These are phyloP conservation scores for Calocybe cyanea DNA, from an alignment of 768 basidiomycete species.

Conservation along the genomic window DNA sequence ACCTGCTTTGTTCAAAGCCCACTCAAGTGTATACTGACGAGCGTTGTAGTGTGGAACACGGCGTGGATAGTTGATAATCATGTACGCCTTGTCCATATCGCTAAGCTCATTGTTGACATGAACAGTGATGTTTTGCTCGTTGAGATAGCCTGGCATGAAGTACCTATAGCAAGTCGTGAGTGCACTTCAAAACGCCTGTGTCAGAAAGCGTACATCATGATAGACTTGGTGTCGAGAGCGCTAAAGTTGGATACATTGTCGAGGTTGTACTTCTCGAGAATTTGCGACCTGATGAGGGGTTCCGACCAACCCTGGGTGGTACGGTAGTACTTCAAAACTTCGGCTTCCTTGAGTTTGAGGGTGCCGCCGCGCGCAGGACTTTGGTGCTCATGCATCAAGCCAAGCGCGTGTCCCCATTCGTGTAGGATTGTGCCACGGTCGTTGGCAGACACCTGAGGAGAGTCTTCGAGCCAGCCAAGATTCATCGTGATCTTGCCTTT, in stretches of 20 bases:
- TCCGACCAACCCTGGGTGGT: conserved; percentile 6
- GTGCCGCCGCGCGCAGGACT: conserved; percentile 17
- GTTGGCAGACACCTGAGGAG: neutral
- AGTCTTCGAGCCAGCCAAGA: conserved; percentile 15
- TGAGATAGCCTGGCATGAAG: conserved; percentile 8
- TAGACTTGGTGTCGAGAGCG: conserved; percentile 4
- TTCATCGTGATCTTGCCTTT: conserved; percentile 13
- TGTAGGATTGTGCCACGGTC: conserved; percentile 22
- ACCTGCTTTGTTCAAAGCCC: conserved; percentile 4
- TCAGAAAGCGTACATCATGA: conserved; percentile 6
- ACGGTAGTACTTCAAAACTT: conserved; percentile 8
- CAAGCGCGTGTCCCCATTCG: conserved; percentile 24
- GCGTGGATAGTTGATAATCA: conserved; percentile 10
- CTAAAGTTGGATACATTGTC: conserved; percentile 7
- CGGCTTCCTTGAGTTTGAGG: conserved; percentile 14
- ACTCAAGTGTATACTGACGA: conserved; percentile 7
- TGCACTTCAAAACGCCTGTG: neutral
- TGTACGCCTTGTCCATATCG: conserved; percentile 9
- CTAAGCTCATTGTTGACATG: conserved; percentile 2
- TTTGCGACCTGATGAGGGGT: conserved; percentile 4
- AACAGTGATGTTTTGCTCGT: neutral
- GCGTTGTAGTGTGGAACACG: conserved; percentile 2
- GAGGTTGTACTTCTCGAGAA: conserved; percentile 9
- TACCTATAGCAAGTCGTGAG: conserved; percentile 1
- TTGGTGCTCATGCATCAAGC: conserved; percentile 24